Conservation (phyloP, 2,329 filamentous ascomycete species). For the Plenodomus lindquistii region DNA sequence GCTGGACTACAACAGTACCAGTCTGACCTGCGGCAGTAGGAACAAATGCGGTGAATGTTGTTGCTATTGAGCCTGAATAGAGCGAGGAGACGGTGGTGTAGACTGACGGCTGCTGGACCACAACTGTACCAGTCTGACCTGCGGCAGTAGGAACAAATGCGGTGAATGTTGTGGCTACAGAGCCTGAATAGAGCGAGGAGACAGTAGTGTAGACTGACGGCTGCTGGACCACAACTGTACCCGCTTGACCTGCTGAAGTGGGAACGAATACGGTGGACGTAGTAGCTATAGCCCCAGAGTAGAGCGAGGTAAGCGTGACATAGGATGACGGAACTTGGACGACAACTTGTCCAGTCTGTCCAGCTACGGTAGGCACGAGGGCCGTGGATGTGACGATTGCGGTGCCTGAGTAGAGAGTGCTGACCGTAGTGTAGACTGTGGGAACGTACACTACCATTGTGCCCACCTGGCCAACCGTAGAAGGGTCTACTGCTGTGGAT, state of each 20-base stretch:
- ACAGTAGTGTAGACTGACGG: neutral
- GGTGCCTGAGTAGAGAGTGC: neutral
- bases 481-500: neutral
- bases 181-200: neutral
- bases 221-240: neutral
- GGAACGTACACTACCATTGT: neutral
- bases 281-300: neutral
- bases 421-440: neutral
- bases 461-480: neutral
- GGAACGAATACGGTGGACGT: neutral
- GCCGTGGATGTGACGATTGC: neutral
- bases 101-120: neutral
- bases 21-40: neutral
- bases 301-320: neutral
- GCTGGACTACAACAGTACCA: neutral
- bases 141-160: neutral
- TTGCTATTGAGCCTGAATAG: neutral
- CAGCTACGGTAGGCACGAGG: neutral
- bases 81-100: neutral
- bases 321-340: neutral
- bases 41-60: neutral
- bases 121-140: neutral
- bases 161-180: neutral
- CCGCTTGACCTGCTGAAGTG: neutral
- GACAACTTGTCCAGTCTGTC: conserved; percentile 1